Percentiles rank a stretch among this genome's conserved stretches.
Conservation (phyloP, 495 filamentous ascomycete species). For the Cercophora scortea region DNA sequence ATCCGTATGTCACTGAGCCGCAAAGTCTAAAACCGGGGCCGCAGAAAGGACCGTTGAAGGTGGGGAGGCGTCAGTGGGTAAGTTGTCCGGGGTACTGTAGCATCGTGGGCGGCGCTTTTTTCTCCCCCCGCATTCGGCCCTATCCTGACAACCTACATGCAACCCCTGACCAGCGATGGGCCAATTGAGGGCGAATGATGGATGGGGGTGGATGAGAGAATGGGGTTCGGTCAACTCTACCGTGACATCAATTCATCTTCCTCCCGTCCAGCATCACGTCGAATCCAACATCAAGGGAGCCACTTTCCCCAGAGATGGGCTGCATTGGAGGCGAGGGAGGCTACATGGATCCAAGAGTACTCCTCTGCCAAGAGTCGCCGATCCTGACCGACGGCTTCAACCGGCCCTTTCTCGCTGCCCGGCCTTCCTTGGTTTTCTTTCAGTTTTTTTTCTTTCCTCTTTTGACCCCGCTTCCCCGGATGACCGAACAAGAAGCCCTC, state of each 20-base stretch:
- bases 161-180: background rate
- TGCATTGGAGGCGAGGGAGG: too few species aligned
- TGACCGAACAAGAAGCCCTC: too few species aligned
- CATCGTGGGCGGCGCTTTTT: conserved; percentile 1
- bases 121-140: conserved; percentile 10
- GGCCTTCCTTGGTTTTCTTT: background rate
- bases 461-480: too few species aligned
- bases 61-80: too few species aligned
- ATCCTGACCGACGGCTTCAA: background rate
- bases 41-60: too few species aligned
- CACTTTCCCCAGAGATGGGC: background rate
- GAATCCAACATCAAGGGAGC: too few species aligned
- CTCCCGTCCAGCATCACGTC: too few species aligned
- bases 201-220: background rate
- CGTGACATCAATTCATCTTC: background rate
- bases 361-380: background rate
- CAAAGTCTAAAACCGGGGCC: too few species aligned
- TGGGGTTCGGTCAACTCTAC: background rate
- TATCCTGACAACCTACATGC: conserved; percentile 2
- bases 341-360: background rate
- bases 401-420: conserved; percentile 1
- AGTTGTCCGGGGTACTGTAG: too few species aligned
- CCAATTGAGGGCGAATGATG: background rate
- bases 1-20: too few species aligned
- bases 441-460: too few species aligned